Percentiles rank a stretch among this genome's conserved stretches.
Conservation (phyloP, 2,329 filamentous ascomycete genomes). For the Fusarium sp. region DNA sequence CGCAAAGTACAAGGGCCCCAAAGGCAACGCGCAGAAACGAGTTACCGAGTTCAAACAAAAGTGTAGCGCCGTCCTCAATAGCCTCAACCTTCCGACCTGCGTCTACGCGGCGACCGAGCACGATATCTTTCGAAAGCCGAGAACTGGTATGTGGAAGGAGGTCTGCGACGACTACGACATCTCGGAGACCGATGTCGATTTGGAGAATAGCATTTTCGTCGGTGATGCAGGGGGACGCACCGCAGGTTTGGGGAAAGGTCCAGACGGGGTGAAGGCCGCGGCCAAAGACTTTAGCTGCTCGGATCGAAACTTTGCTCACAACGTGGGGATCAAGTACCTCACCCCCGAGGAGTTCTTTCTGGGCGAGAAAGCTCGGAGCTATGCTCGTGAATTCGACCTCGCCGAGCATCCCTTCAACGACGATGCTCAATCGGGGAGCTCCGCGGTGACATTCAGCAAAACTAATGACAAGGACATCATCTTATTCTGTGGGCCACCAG, state of each 20-base stretch:
- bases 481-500: slow-evolving; percentile 88
- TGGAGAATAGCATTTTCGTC: slow-evolving; percentile 81
- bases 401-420: slow-evolving; percentile 58
- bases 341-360: slow-evolving; percentile 96
- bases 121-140: slow-evolving; percentile 87
- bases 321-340: slow-evolving; percentile 81
- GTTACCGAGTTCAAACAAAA: slow-evolving; percentile 87
- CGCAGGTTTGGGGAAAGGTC: slow-evolving; percentile 51
- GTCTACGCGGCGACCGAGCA: slow-evolving; percentile 88
- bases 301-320: slow-evolving; percentile 84
- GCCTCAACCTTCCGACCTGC: slow-evolving; percentile 79
- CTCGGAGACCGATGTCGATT: slow-evolving; percentile 70
- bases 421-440: slow-evolving; percentile 42
- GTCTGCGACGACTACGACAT: slow-evolving; percentile 70
- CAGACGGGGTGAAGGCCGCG: slow-evolving; percentile 12
- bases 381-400: slow-evolving; percentile 79
- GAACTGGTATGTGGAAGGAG: slow-evolving; percentile 86
- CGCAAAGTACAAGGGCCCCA: slow-evolving; percentile 72
- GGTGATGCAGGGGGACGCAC: slow-evolving; percentile 82
- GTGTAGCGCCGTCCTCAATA: slow-evolving; percentile 73
- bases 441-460: slow-evolving; percentile 65
- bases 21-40: slow-evolving; percentile 70
- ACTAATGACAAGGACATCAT: slow-evolving; percentile 78
- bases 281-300: slow-evolving; percentile 74
- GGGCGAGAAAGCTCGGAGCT: slow-evolving; percentile 72